Percentiles rank a stretch among this genome's conserved stretches.
These are phyloP conservation scores for Tetrapyrgos nigripes DNA, from an alignment of 1,284 basidiomycete species.

Conservation along the genomic window DNA sequence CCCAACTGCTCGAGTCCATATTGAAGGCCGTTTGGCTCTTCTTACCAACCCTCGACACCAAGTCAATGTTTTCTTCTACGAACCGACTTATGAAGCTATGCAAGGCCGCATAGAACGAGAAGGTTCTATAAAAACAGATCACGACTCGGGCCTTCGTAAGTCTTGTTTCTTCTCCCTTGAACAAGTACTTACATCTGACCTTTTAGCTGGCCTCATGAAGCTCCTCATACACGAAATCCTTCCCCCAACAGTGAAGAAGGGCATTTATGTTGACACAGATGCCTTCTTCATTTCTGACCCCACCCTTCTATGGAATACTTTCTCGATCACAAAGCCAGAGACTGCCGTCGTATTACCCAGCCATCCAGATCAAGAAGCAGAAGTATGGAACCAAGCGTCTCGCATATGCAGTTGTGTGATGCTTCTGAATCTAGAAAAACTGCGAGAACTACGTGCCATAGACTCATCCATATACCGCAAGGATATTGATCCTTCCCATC, in stretches of 20 bases:
- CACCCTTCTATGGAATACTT: constrained; percentile 49
- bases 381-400: constrained; percentile 51
- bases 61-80: constrained; percentile 47
- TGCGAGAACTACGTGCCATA: constrained; percentile 51
- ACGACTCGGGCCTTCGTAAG: constrained; percentile 53
- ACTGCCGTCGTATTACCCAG: constrained; percentile 50
- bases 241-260: constrained; percentile 43
- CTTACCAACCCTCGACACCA: constrained; percentile 42
- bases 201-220: constrained; percentile 51
- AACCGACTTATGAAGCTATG: constrained; percentile 45
- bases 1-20: constrained; percentile 41
- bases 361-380: constrained; percentile 46
- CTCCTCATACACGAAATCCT: constrained; percentile 53
- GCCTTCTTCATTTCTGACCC: constrained; percentile 55
- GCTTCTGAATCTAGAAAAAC: constrained; percentile 52
- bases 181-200: constrained; percentile 8
- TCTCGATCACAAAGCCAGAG: constrained; percentile 37
- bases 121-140: constrained; percentile 50
- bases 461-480: constrained; percentile 48
- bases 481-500: constrained; percentile 22
- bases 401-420: constrained; percentile 58
- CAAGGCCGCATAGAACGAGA: constrained; percentile 50
- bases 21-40: constrained; percentile 43
- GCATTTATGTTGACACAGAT: constrained; percentile 57
- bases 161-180: constrained; percentile 16